These are phyloP conservation scores for Thermoascus crustaceus DNA, from an alignment of 2,329 filamentous ascomycete species.

Conservation along the genomic window DNA sequence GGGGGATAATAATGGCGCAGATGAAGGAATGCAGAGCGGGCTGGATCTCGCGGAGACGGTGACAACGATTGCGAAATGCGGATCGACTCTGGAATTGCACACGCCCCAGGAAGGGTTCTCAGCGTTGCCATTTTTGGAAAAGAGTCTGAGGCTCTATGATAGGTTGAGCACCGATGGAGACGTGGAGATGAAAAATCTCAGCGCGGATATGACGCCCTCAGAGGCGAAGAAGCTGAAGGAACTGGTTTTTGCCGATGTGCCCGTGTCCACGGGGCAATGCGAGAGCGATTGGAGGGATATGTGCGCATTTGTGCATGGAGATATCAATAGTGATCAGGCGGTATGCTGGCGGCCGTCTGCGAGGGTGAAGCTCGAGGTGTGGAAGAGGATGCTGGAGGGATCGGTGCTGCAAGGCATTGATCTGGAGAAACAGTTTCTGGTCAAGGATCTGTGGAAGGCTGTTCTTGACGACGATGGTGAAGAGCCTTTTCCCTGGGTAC, in stretches of 20 bases:
- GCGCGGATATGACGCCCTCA: conserved; percentile 9
- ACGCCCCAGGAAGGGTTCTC: conserved; percentile 23
- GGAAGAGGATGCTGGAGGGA: conserved; percentile 37
- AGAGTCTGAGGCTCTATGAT: conserved; percentile 24
- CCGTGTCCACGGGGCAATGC: conserved; percentile 46
- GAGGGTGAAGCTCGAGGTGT: conserved; percentile 40
- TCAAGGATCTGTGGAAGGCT: conserved; percentile 33
- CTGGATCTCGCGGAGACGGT: conserved; percentile 25
- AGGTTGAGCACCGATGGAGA: conserved; percentile 11
- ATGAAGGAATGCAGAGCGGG: conserved; percentile 2
- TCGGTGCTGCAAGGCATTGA: conserved; percentile 33
- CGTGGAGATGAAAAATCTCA: conserved; percentile 9
- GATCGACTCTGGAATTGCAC: conserved; percentile 39
- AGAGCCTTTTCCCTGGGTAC: conserved; percentile 22
- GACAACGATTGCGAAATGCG: conserved; percentile 37
- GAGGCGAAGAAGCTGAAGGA: conserved; percentile 26
- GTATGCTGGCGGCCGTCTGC: conserved; percentile 41
- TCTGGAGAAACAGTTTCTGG: conserved; percentile 34
- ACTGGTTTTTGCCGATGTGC: conserved; percentile 42
- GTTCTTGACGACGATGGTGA: conserved; percentile 28
- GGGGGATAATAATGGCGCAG: conserved; percentile 10
- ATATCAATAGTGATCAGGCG: conserved; percentile 4
- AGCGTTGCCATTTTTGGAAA: conserved; percentile 22
- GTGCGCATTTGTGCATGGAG: conserved; percentile 44
- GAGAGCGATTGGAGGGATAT: conserved; percentile 43